These are phyloP conservation scores for Exserohilum rostratum DNA, from an alignment of 2,329 filamentous ascomycete species.

Conservation along the genomic window DNA sequence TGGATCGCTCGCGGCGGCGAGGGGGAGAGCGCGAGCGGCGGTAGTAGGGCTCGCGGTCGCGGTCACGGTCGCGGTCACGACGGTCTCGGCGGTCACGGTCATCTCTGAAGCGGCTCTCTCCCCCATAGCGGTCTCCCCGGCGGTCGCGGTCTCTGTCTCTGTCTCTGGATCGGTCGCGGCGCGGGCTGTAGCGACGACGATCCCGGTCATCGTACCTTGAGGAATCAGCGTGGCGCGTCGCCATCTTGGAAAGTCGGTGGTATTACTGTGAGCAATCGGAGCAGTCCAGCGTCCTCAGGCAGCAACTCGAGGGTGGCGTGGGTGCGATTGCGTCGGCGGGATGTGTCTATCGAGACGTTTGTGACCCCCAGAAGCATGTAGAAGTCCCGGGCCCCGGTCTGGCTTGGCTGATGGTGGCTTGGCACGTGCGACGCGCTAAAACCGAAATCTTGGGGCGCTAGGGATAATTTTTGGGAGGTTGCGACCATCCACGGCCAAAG, in stretches of 20 bases:
- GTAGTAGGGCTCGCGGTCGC: slow-evolving; percentile 7
- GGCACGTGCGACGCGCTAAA: slow-evolving; percentile 24
- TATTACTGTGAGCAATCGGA: slow-evolving; percentile 29
- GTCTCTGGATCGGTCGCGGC: slow-evolving; percentile 20
- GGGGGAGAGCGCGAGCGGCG: slow-evolving; percentile 12
- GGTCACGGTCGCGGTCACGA: slow-evolving; percentile 50
- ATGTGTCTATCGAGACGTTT: neutral
- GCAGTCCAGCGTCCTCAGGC: slow-evolving; percentile 5
- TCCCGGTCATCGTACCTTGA: slow-evolving; percentile 60
- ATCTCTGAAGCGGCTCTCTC: slow-evolving; percentile 50
- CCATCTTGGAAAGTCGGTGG: slow-evolving; percentile 37
- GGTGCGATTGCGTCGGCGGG: slow-evolving; percentile 7
- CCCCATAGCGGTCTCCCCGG: slow-evolving; percentile 54
- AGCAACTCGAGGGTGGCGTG: neutral
- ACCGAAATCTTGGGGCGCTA: slow-evolving; percentile 35
- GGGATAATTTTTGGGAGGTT: slow-evolving; percentile 26
- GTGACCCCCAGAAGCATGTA: slow-evolving; percentile 1
- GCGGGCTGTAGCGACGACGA: slow-evolving; percentile 47
- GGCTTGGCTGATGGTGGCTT: slow-evolving; percentile 11
- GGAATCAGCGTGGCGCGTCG: slow-evolving; percentile 72
- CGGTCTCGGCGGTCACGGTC: slow-evolving; percentile 63
- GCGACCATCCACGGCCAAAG: slow-evolving; percentile 4
- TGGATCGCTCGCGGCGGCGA: slow-evolving; percentile 18
- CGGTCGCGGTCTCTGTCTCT: slow-evolving; percentile 33
- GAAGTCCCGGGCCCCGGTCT: slow-evolving; percentile 2